Evolutionary conservation across 192 early-diverging fungal species (phyloP), one percentile per base, ranked within the genome.

Genomic region (Chytriomyces sp.): DNA sequence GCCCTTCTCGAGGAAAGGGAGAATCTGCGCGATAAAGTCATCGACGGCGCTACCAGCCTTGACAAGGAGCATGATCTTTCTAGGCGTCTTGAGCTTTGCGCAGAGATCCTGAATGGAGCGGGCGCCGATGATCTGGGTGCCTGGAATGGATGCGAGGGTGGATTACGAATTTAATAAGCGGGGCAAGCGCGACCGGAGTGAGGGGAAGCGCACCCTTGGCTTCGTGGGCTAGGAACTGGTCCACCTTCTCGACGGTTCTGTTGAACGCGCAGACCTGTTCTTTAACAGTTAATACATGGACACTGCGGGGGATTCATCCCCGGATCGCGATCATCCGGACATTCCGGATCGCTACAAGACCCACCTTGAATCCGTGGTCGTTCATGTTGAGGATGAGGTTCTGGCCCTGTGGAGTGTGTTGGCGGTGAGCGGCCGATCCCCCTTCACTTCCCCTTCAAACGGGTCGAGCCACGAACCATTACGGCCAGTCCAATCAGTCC

Each of bases 401-500:
- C 81, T 99, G 96, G 74, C 96, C 96, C 94, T 96, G 79, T 44
- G n/a, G 30, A 8, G 38, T 37, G 37, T 33, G 12, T 34, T 39
- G 41, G 39, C 14, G 33, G 44, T 64, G 22, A n/a, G n/a, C n/a
- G n/a, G n/a, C n/a, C n/a, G n/a, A n/a, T n/a, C n/a, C n/a, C n/a
- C n/a, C n/a, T n/a, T n/a, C n/a, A n/a, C n/a, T n/a, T n/a, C n/a
- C n/a, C n/a, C n/a, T n/a, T n/a, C 25, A 33, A 33, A 31, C 8
- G 30, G 39, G 59, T 39, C 10, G 36, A 31, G 33, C 26, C 38
- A n/a, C n/a, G n/a, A 88, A 95, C 94, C 96, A 99, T 99, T 77
- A 99, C 96, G 81, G 96, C 96, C 78, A 99, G 88, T 77, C 96
- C 96, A 82, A 99, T 99, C 75, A 99, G 92, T 81, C 95, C 96